Evolutionary conservation across 805 yeast species (phyloP).

Genomic region (Candida fluviatilis): DNA sequence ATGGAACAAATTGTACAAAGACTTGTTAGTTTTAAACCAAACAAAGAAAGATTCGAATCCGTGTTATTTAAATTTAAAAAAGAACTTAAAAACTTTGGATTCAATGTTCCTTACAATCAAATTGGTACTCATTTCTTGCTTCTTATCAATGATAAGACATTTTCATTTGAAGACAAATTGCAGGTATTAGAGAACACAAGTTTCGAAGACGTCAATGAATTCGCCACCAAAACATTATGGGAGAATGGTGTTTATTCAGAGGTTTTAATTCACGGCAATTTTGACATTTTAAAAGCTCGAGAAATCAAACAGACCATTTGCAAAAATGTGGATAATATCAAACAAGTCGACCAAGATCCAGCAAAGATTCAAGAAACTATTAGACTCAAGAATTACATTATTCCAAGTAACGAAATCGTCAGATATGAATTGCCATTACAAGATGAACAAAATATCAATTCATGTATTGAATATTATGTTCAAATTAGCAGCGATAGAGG

Average conservation of each 20-base stretch:
- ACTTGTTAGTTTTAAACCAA: slow-evolving; percentile 47
- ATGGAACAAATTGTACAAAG: slow-evolving; percentile 56
- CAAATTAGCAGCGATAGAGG: slow-evolving; percentile 51
- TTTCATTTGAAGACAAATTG: slow-evolving; percentile 60
- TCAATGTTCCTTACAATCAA: slow-evolving; percentile 74
- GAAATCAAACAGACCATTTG: slow-evolving; percentile 43
- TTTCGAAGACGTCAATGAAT: slow-evolving; percentile 47
- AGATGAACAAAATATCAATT: slow-evolving; percentile 72
- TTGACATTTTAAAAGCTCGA: slow-evolving; percentile 48
- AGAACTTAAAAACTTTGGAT: slow-evolving; percentile 65
- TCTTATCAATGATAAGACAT: slow-evolving; percentile 68
- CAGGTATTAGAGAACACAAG: slow-evolving; percentile 40
- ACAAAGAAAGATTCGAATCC: slow-evolving; percentile 58
- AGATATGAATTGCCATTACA: slow-evolving; percentile 49
- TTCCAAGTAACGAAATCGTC: slow-evolving; percentile 24
- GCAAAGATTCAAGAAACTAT: slow-evolving; percentile 16
- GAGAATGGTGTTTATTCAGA: slow-evolving; percentile 62
- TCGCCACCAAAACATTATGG: slow-evolving; percentile 43
- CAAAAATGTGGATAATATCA: slow-evolving; percentile 22
- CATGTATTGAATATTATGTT: slow-evolving; percentile 74
- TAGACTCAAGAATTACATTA: slow-evolving; percentile 32
- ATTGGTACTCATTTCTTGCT: slow-evolving; percentile 59
- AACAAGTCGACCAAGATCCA: slow-evolving; percentile 33
- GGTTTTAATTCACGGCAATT: slow-evolving; percentile 75
- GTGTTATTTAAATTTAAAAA: slow-evolving; percentile 61